A percentile compares a stretch with the other conserved stretches of the same genome.
These are phyloP conservation scores for Coemansia sp. DNA, from an alignment of 192 early-diverging fungal species.

Conservation along the genomic window DNA sequence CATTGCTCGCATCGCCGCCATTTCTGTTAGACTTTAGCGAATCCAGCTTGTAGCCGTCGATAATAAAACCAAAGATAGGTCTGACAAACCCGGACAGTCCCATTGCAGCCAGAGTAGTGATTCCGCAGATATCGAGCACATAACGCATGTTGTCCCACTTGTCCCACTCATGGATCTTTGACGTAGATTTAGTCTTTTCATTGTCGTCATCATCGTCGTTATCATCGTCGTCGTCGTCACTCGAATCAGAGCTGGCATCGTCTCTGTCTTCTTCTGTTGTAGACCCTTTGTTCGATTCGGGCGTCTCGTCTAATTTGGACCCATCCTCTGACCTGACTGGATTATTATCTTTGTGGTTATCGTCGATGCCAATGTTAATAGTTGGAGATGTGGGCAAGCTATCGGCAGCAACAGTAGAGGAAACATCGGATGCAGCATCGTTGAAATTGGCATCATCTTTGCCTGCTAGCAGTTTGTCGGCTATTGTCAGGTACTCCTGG, in stretches of 20 bases:
- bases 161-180: conserved; percentile 24
- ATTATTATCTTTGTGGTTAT: background rate
- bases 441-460: background rate
- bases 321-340: conserved; percentile 1
- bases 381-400: conserved; percentile 1
- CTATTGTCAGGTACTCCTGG: conserved; percentile 33
- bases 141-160: conserved; percentile 26
- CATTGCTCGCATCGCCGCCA: conserved; percentile 9
- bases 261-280: background rate
- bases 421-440: conserved; percentile 7
- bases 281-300: background rate
- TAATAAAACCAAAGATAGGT: conserved; percentile 20
- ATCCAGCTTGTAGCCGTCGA: conserved; percentile 24
- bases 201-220: background rate
- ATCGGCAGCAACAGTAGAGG: conserved; percentile 4
- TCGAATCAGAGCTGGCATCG: too few species aligned
- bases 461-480: background rate
- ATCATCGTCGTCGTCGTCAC: background rate
- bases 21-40: conserved; percentile 10
- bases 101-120: conserved; percentile 14
- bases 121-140: conserved; percentile 21
- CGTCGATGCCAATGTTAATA: background rate
- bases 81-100: conserved; percentile 19
- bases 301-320: too few species aligned
- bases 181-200: background rate